Evolutionary conservation across 140 eudicot species (phyloP).

Genomic region (Cichorium intybus): DNA sequence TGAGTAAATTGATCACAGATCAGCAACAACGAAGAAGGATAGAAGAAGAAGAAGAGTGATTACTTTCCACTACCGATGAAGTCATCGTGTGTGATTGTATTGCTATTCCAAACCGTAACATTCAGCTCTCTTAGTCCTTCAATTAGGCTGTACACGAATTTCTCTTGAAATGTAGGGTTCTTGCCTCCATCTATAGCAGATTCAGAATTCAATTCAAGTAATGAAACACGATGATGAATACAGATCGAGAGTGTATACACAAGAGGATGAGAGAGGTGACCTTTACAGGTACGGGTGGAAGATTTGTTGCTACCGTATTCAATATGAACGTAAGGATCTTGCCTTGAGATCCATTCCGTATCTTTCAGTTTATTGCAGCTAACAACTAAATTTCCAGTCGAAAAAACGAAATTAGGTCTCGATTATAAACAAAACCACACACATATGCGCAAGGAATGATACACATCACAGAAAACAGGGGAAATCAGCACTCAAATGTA

Average conservation of each 20-base stretch:
- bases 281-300: conserved; percentile 82
- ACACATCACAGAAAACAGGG: too few species aligned
- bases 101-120: conserved; percentile 87
- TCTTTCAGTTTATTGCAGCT: conserved; percentile 67
- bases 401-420: conserved; percentile 7
- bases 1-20: not conserved
- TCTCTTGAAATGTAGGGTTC: conserved; percentile 86
- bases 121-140: conserved; percentile 75
- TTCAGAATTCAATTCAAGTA: not conserved
- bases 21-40: not conserved
- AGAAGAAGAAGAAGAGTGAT: not conserved
- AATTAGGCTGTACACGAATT: conserved; percentile 63
- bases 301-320: conserved; percentile 65
- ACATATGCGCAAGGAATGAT: too few species aligned
- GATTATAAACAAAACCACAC: not conserved
- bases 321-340: conserved; percentile 80
- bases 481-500: not conserved
- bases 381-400: conserved; percentile 45
- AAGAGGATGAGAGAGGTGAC: conserved; percentile 25
- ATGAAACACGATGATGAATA: not conserved
- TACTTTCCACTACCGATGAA: conserved; percentile 90
- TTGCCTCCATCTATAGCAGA: conserved; percentile 78
- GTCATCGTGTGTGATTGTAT: conserved; percentile 67
- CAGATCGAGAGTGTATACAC: not conserved
- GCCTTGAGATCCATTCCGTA: conserved; percentile 92